Percentiles rank a stretch among this genome's conserved stretches.
Conservation (phyloP, 1,139 yeast genomes). For the Geotrichum candidum region DNA sequence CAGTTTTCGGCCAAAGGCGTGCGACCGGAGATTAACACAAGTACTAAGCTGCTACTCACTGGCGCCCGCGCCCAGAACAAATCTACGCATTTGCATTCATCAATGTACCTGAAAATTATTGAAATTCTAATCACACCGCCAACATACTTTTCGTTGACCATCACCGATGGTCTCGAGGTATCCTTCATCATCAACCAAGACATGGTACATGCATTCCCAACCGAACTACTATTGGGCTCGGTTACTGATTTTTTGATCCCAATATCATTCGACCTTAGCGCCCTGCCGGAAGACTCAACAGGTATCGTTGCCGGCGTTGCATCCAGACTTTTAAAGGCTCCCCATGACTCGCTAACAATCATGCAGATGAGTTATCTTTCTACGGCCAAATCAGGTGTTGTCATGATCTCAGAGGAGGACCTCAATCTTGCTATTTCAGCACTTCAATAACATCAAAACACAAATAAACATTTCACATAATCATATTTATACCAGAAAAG, state of each 20-base stretch:
- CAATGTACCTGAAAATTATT: constrained; percentile 26
- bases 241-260: constrained; percentile 54
- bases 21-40: constrained; percentile 41
- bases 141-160: constrained; percentile 52
- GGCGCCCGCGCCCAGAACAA: constrained; percentile 50
- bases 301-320: constrained; percentile 70
- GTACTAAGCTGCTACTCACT: constrained; percentile 47
- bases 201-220: constrained; percentile 32
- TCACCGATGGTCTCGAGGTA: constrained; percentile 51
- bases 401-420: constrained; percentile 54
- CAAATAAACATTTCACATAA: not conserved
- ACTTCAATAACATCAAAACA: constrained; percentile 4
- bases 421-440: constrained; percentile 26
- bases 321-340: not conserved
- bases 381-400: constrained; percentile 56
- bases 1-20: constrained; percentile 31
- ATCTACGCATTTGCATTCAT: constrained; percentile 18
- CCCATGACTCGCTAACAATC: constrained; percentile 3
- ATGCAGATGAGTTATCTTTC: constrained; percentile 56
- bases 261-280: constrained; percentile 49
- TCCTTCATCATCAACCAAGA: constrained; percentile 45
- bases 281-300: constrained; percentile 54
- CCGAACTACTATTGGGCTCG: constrained; percentile 48
- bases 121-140: constrained; percentile 37
- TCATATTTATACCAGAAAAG: not conserved